Conservation (phyloP, 768 basidiomycete species). For the Mrakia frigida region DNA sequence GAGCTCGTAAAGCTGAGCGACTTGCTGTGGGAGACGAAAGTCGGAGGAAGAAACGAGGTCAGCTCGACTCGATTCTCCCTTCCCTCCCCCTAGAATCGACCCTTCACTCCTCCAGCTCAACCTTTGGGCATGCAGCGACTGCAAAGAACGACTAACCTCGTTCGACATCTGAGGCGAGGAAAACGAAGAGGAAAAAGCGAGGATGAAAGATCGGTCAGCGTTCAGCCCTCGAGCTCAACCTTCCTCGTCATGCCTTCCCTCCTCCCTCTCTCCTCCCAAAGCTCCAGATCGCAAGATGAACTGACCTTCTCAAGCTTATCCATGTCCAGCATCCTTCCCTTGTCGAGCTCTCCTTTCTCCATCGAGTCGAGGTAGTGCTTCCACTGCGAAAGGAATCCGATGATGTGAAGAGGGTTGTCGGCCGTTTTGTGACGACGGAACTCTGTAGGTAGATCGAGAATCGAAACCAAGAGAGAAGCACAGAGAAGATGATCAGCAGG, state of each 20-base stretch:
- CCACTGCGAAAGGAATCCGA: conserved; percentile 95
- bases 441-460: conserved; percentile 55
- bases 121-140: background rate
- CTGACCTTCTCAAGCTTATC: conserved; percentile 46
- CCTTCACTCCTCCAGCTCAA: background rate
- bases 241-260: background rate
- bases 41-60: background rate
- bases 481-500: background rate
- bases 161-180: conserved; percentile 61
- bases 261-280: background rate
- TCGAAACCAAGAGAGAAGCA: background rate
- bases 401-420: conserved; percentile 82
- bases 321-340: conserved; percentile 42
- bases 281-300: conserved; percentile 21
- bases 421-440: conserved; percentile 74
- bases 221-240: background rate
- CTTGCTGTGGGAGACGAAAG: conserved; percentile 52
- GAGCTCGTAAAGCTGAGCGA: conserved; percentile 89
- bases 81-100: too few species aligned
- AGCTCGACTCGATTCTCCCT: background rate
- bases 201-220: background rate
- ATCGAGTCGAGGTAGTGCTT: conserved; percentile 76
- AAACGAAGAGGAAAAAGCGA: background rate
- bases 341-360: conserved; percentile 35
- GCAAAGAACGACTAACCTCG: conserved; percentile 38